phyloP scores from a whole-genome alignment of 2,329 filamentous ascomycete species.

The Ophiostoma triangulosporum region DNA sequence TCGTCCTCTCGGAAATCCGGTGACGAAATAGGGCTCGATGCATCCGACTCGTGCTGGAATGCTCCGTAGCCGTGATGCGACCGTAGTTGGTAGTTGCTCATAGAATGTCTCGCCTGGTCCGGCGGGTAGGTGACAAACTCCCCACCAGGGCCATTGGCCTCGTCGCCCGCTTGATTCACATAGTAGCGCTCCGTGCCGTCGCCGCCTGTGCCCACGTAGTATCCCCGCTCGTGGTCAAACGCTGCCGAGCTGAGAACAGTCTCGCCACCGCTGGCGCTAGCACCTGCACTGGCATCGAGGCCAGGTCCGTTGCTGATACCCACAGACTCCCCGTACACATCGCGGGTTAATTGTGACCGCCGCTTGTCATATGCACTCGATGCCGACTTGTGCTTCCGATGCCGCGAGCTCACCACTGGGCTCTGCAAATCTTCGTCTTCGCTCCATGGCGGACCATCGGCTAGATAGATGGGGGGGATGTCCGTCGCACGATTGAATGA shows the following conservation, averaged over 20 bases:
- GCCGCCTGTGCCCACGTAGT: slow-evolving; percentile 50
- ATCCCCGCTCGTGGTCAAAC: slow-evolving; percentile 50
- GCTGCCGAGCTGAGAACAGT: slow-evolving; percentile 31
- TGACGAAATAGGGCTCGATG: slow-evolving; percentile 45
- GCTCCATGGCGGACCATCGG: slow-evolving; percentile 82
- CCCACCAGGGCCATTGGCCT: slow-evolving; percentile 63
- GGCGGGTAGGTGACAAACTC: slow-evolving; percentile 70
- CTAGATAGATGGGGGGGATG: slow-evolving; percentile 70
- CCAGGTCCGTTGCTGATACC: neutral
- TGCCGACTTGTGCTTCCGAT: slow-evolving; percentile 72
- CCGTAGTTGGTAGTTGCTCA: slow-evolving; percentile 32
- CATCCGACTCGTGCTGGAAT: slow-evolving; percentile 42
- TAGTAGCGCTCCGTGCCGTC: slow-evolving; percentile 67
- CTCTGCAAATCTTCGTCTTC: slow-evolving; percentile 93
- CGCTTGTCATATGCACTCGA: slow-evolving; percentile 33
- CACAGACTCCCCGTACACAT: slow-evolving; percentile 13
- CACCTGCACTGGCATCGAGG: neutral
- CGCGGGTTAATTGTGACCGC: slow-evolving; percentile 32
- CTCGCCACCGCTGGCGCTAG: neutral
- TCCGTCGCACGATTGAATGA: slow-evolving; percentile 51
- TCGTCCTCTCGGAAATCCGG: slow-evolving; percentile 47
- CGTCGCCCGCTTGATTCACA: slow-evolving; percentile 54
- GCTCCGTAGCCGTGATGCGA: slow-evolving; percentile 30
- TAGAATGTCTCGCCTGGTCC: slow-evolving; percentile 46
- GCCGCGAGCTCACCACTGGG: slow-evolving; percentile 71